Evolutionary conservation across 108 stramenopile genomes (phyloP).

Genomic region (Licmophora abbreviata): DNA sequence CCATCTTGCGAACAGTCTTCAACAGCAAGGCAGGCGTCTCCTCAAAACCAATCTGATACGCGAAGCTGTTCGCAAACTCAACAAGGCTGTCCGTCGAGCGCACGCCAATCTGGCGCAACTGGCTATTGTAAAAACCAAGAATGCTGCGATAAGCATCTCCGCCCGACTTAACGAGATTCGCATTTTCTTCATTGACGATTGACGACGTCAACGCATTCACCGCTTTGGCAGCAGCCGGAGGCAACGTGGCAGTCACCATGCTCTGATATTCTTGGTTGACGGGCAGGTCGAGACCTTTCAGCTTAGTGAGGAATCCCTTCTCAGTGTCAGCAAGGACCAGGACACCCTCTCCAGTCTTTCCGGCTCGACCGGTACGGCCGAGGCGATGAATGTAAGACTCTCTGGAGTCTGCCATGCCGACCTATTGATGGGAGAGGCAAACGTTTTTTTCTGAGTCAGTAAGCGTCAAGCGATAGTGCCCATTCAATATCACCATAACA

Average conservation of each 20-base stretch:
- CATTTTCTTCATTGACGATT: background rate
- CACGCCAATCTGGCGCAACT: background rate
- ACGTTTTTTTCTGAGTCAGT: too few relatives aligned
- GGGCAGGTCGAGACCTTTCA: background rate
- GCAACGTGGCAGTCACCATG: background rate
- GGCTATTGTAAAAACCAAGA: slow-evolving; percentile 6
- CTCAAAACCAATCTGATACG: slow-evolving; percentile 27
- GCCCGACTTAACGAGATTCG: background rate
- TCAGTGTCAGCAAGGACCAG: slow-evolving; percentile 21
- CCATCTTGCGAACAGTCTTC: slow-evolving; percentile 86
- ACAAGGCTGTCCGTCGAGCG: background rate
- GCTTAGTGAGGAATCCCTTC: background rate
- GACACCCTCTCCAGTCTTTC: slow-evolving; percentile 49
- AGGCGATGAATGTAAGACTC: slow-evolving; percentile 90
- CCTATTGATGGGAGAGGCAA: too few relatives aligned
- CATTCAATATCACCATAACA: too few relatives aligned
- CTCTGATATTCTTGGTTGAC: background rate
- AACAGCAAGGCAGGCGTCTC: slow-evolving; percentile 61
- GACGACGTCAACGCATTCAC: too few relatives aligned
- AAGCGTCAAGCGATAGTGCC: too few relatives aligned
- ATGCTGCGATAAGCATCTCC: slow-evolving; percentile 3
- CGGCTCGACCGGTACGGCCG: slow-evolving; percentile 88
- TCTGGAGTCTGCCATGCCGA: slow-evolving; percentile 58
- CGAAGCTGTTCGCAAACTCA: background rate
- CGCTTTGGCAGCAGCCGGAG: too few relatives aligned